Evolutionary conservation across 345 rosid genomes (phyloP), one percentile per base, ranked within the genome.

Genomic region (Brassica cretica): DNA sequence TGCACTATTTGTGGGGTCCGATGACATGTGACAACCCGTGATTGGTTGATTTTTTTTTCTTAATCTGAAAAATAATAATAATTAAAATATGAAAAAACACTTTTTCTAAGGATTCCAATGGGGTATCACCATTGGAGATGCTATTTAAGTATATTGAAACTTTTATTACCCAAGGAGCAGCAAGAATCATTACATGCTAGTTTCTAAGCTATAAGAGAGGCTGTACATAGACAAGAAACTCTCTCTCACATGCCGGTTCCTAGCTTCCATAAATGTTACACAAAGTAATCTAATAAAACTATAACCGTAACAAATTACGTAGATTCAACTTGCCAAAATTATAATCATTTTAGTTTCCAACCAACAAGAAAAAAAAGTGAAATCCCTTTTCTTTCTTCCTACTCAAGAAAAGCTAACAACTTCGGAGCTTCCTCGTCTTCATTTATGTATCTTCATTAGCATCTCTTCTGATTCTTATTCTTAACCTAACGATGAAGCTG

Each of bases 401-500:
- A 66, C 46, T n/a, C 72, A 66, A 66, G 72, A 56, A 25, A 72
- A 37, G 18, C 19, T 14, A 4, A 27, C 59, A 78, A 71, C 58
- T 64, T 64, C 2, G 5, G 1, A 44, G 66, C 5, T 78, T 56
- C 51, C 30, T 21, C 55, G 59, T 32, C 41, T 71, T 70, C 29
- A 8, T 44, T 15, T 15, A 35, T 14, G 59, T 53, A 53, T 53
- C 27, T 59, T 19, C 65, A 64, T 8, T 15, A 56, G 62, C 68
- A 16, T 61, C 29, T 32, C 39, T 62, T 62, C 53, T 32, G 81
- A 66, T 66, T 72, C 44, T 59, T 59, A 27, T 27, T 32, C 32
- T 58, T 67, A 39, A 39, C 21, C 76, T 64, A 71, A 16, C 2
- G 61, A 56, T 64, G 61, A 71, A 71, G 76, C 14, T 61, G 14